Evolutionary conservation across 2,329 filamentous ascomycete species (phyloP).

Genomic region (Venturia effusa): DNA sequence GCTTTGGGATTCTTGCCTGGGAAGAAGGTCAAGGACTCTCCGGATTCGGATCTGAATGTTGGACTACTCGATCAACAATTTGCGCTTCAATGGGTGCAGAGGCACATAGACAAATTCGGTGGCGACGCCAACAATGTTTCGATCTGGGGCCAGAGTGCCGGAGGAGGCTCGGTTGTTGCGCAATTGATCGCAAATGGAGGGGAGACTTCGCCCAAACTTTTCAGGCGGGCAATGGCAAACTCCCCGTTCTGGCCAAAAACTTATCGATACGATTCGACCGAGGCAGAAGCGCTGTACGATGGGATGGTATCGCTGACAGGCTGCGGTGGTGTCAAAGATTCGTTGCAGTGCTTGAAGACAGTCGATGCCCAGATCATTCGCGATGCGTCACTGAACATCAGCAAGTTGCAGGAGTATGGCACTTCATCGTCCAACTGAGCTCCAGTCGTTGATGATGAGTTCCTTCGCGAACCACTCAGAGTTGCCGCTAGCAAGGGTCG

Average conservation of each 20-base stretch:
- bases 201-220: constrained; percentile 33
- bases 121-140: constrained; percentile 43
- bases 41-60: constrained; percentile 38
- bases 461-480: constrained; percentile 39
- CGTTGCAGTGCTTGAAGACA: constrained; percentile 44
- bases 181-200: constrained; percentile 41
- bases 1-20: constrained; percentile 47
- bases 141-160: constrained; percentile 45
- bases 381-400: constrained; percentile 40
- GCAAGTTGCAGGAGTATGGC: constrained; percentile 39
- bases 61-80: constrained; percentile 43
- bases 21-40: constrained; percentile 32
- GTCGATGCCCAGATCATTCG: constrained; percentile 43
- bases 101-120: constrained; percentile 43
- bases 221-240: constrained; percentile 39
- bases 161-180: constrained; percentile 42
- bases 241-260: constrained; percentile 51
- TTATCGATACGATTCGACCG: constrained; percentile 38
- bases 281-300: constrained; percentile 42
- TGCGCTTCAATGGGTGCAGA: constrained; percentile 43
- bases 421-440: constrained; percentile 49
- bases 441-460: constrained; percentile 47
- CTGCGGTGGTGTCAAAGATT: constrained; percentile 32
- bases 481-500: constrained; percentile 26
- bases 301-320: constrained; percentile 36